phyloP scores from a whole-genome alignment of 306 rosid genomes.

The Benincasa hispida region DNA sequence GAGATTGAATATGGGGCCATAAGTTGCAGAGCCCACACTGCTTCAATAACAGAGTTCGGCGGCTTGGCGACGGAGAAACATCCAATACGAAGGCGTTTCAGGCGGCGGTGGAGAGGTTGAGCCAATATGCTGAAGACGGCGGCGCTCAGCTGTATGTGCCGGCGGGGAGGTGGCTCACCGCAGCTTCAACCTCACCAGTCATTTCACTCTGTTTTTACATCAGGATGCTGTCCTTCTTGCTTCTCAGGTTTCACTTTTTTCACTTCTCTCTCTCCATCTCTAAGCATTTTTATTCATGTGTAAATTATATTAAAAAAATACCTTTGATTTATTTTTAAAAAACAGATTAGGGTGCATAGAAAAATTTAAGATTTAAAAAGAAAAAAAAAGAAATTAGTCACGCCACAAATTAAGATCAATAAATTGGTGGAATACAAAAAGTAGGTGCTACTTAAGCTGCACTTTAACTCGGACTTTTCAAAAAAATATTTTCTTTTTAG shows the following conservation, averaged over 20 bases:
- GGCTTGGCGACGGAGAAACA: conserved; percentile 41
- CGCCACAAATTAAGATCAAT: no score
- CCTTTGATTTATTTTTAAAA: no score
- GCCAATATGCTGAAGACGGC: conserved; percentile 20
- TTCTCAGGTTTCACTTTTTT: conserved; percentile 54
- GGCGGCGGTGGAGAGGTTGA: conserved; percentile 17
- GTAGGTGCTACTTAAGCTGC: no score
- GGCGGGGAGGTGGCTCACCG: conserved; percentile 47
- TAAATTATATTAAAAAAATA: no score
- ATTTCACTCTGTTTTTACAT: conserved; percentile 70
- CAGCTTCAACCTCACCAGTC: conserved; percentile 87
- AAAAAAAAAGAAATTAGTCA: no score
- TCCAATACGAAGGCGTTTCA: conserved; percentile 37
- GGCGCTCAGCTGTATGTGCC: conserved; percentile 40
- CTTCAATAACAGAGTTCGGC: conserved; percentile 31
- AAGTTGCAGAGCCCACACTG: conserved; percentile 36
- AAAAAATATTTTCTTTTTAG: no score
- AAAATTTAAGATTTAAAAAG: no score
- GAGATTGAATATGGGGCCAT: conserved; percentile 24
- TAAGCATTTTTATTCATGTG: not conserved
- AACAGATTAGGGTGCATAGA: no score
- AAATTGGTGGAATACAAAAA: no score
- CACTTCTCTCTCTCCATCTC: conserved; percentile 7
- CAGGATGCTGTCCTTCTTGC: conserved; percentile 74
- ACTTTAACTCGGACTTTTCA: no score